phyloP scores from a whole-genome alignment of 345 rosid species.

The Syzygium oleosum region DNA sequence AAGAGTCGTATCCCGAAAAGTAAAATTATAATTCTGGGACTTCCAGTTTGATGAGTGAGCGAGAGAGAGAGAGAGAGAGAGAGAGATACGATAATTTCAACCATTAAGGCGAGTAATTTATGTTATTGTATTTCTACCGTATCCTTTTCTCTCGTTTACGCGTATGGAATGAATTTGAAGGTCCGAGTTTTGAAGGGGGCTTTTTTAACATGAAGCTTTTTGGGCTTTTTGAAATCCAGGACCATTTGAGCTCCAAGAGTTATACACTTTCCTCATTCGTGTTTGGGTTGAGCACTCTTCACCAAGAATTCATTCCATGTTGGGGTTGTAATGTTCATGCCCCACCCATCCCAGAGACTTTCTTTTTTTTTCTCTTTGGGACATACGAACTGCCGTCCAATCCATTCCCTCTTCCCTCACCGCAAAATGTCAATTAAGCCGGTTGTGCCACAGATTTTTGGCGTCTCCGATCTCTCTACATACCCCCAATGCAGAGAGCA shows the following conservation, averaged over 20 bases:
- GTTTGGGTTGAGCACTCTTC: too few relatives aligned
- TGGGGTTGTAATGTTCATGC: too few relatives aligned
- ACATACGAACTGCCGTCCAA: neutral
- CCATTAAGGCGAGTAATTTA: too few relatives aligned
- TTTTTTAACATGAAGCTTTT: neutral
- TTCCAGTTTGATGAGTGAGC: neutral
- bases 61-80: neutral
- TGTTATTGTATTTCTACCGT: neutral
- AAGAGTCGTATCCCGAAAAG: neutral
- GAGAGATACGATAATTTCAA: neutral
- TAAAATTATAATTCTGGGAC: neutral
- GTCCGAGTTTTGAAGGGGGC: neutral
- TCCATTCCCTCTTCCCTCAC: neutral
- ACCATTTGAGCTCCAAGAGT: too few relatives aligned
- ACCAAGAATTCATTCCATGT: neutral
- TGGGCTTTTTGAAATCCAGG: neutral
- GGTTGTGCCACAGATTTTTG: neutral
- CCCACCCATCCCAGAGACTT: neutral
- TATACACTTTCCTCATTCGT: too few relatives aligned
- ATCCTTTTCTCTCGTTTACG: too few relatives aligned
- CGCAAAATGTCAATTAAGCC: neutral
- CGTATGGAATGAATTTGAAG: too few relatives aligned
- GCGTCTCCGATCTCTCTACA: neutral
- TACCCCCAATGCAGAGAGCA: neutral
- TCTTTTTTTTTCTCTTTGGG: too few relatives aligned